phyloP scores from a whole-genome alignment of 345 rosid genomes.

The Murraya koenigii region DNA sequence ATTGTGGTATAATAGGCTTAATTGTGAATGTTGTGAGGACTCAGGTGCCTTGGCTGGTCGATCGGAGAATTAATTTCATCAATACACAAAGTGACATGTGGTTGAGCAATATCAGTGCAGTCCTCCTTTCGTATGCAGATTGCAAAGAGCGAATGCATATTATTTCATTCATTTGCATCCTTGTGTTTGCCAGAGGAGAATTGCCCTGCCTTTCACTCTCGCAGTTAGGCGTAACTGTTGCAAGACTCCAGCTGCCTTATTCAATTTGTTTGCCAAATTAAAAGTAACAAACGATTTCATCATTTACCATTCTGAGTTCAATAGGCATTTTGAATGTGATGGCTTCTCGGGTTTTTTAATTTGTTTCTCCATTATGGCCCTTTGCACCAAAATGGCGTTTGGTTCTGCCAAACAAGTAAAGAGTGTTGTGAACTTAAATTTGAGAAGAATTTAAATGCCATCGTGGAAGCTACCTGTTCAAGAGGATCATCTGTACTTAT shows the following conservation, averaged over 20 bases:
- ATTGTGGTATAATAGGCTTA: background rate
- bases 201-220: slow-evolving; percentile 51
- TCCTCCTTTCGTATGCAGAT: slow-evolving; percentile 13
- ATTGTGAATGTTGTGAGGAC: background rate
- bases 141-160: slow-evolving; percentile 2
- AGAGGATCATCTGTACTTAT: no score
- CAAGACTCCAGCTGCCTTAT: background rate
- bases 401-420: no score
- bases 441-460: no score
- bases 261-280: background rate
- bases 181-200: slow-evolving; percentile 60
- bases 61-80: background rate
- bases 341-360: no score
- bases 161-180: background rate
- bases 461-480: no score
- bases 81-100: background rate
- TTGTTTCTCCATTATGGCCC: no score
- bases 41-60: background rate
- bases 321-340: no score
- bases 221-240: background rate
- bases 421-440: no score
- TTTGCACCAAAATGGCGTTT: no score
- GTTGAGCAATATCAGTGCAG: slow-evolving; percentile 19
- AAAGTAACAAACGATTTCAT: background rate
- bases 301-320: no score